Percentiles rank a stretch among this genome's conserved stretches.
phyloP scores from a whole-genome alignment of 352 stramenopile species.

The Phytophthora quininea region DNA sequence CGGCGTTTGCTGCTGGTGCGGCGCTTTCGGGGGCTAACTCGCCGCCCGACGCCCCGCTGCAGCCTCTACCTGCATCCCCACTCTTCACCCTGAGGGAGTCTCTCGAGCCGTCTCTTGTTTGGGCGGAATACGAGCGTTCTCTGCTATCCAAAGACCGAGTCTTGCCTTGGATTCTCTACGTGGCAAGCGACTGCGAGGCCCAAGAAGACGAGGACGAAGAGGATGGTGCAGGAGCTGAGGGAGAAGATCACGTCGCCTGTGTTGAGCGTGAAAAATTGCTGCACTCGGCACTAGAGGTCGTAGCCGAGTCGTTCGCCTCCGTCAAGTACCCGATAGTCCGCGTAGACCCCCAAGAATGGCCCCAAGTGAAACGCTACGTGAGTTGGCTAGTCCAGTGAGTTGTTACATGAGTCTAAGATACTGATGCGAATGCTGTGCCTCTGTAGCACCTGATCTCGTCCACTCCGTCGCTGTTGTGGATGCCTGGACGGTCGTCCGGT shows the following conservation, averaged over 20 bases:
- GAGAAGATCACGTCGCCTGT: conserved; percentile 14
- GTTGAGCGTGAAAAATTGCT: conserved; percentile 26
- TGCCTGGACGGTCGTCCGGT: conserved; percentile 44
- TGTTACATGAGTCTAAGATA: too few species aligned
- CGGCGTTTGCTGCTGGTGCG: too few species aligned
- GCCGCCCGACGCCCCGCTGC: background rate
- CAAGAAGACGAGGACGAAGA: conserved; percentile 14
- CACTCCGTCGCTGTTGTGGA: conserved; percentile 60
- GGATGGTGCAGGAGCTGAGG: background rate
- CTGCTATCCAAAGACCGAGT: conserved; percentile 28
- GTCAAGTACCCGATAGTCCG: conserved; percentile 33
- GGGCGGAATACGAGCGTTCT: conserved; percentile 42
- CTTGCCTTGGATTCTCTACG: conserved; percentile 33
- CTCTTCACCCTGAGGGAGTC: conserved; percentile 19
- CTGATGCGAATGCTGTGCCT: conserved; percentile 4
- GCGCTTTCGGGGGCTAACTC: too few species aligned
- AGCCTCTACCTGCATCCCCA: conserved; percentile 11
- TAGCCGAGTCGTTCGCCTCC: conserved; percentile 22
- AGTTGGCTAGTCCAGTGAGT: too few species aligned
- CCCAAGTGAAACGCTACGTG: conserved; percentile 44
- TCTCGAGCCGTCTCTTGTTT: conserved; percentile 20
- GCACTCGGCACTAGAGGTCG: conserved; percentile 19
- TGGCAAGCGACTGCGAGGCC: conserved; percentile 10
- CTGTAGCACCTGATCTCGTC: conserved; percentile 55
- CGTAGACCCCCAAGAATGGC: conserved; percentile 23